phyloP scores from a whole-genome alignment of 2,329 filamentous ascomycete species.

The Trichophyton mentagrophytes region DNA sequence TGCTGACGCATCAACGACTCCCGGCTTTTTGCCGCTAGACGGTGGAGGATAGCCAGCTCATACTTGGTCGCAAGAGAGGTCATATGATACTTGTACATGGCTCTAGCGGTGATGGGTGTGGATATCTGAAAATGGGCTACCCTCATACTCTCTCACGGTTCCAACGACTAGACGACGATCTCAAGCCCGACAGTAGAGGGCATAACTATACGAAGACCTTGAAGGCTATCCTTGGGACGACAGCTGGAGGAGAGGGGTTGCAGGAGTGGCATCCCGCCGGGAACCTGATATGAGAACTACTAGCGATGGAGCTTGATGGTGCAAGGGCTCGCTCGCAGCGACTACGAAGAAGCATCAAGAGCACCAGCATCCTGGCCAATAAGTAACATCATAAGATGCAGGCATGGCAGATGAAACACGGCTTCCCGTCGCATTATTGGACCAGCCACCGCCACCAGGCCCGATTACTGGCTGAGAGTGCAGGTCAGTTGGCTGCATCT shows the following conservation, averaged over 20 bases:
- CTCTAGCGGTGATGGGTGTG: too few relatives aligned
- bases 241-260: not conserved
- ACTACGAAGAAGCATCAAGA: not conserved
- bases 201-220: too few relatives aligned
- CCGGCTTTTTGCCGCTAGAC: too few relatives aligned
- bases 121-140: too few relatives aligned
- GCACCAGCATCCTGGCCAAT: not conserved
- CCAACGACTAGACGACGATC: too few relatives aligned
- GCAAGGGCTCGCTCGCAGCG: not conserved
- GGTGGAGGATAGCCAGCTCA: too few relatives aligned
- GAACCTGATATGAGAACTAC: not conserved
- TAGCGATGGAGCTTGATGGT: not conserved
- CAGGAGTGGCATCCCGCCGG: not conserved
- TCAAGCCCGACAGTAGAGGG: too few relatives aligned
- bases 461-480: not conserved
- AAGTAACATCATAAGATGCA: not conserved
- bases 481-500: not conserved
- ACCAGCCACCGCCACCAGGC: conserved; percentile 1
- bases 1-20: too few relatives aligned
- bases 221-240: not conserved
- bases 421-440: not conserved
- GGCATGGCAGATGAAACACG: conserved; percentile 1
- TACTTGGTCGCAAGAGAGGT: too few relatives aligned
- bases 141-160: too few relatives aligned
- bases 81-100: too few relatives aligned